Conservation (phyloP, 2,329 filamentous ascomycete genomes). For the Fusarium euwallaceae region DNA sequence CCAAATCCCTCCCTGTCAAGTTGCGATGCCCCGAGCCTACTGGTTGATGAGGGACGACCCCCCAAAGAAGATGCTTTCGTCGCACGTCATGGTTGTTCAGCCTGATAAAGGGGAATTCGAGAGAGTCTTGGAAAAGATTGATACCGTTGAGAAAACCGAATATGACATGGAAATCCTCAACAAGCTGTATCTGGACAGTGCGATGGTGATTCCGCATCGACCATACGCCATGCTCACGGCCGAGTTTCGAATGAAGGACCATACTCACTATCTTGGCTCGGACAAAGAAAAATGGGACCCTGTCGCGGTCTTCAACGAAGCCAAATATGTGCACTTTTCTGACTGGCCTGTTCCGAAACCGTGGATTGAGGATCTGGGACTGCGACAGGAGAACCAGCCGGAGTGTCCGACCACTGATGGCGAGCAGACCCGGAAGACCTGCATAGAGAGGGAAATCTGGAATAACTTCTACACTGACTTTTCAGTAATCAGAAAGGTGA, state of each 20-base stretch:
- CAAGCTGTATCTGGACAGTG: constrained; percentile 68
- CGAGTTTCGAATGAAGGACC: constrained; percentile 70
- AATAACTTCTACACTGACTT: constrained; percentile 36
- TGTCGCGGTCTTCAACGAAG: constrained; percentile 64
- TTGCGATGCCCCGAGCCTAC: constrained; percentile 80
- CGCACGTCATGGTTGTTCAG: constrained; percentile 70
- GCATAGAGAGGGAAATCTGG: constrained; percentile 31
- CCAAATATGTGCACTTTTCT: constrained; percentile 78
- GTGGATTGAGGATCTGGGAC: constrained; percentile 48
- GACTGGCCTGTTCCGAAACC: constrained; percentile 79
- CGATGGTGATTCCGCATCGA: constrained; percentile 74
- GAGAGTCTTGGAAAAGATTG: constrained; percentile 48
- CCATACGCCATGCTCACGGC: constrained; percentile 72
- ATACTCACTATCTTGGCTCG: constrained; percentile 57
- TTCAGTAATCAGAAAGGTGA: too few relatives aligned
- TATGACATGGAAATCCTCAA: constrained; percentile 80
- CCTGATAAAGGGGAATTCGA: constrained; percentile 64
- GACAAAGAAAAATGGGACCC: constrained; percentile 69
- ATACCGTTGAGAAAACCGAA: constrained; percentile 49
- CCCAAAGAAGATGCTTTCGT: constrained; percentile 66
- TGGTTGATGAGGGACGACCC: constrained; percentile 67
- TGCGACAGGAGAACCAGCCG: constrained; percentile 10
- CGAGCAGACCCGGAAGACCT: constrained; percentile 2
- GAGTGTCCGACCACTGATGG: neutral
- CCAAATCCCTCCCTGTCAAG: constrained; percentile 69